Conservation (phyloP, 2,329 filamentous ascomycete genomes). For the Hymenoscyphus scutula region DNA sequence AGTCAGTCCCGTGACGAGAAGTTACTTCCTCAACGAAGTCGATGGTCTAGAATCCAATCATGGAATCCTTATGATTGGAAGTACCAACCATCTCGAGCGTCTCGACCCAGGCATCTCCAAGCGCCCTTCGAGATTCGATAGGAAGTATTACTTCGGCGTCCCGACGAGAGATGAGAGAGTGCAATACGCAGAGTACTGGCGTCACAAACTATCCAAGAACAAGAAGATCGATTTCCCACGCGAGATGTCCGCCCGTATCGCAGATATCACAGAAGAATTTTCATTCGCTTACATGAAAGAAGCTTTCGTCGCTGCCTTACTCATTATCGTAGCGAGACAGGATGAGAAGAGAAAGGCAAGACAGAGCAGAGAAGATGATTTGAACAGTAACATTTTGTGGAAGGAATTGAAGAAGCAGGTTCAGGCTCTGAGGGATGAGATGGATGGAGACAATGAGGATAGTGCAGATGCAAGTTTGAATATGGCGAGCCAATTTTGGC, state of each 20-base stretch:
- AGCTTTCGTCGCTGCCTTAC: conserved; percentile 61
- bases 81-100: conserved; percentile 63
- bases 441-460: conserved; percentile 42
- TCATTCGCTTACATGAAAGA: conserved; percentile 71
- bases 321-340: conserved; percentile 51
- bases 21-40: conserved; percentile 72
- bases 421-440: conserved; percentile 56
- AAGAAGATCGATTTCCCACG: conserved; percentile 59
- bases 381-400: conserved; percentile 56
- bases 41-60: conserved; percentile 68
- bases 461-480: conserved; percentile 9
- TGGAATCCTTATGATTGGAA: conserved; percentile 67
- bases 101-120: conserved; percentile 67
- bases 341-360: conserved; percentile 20
- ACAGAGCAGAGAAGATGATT: conserved; percentile 37
- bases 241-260: conserved; percentile 55
- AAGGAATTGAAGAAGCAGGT: conserved; percentile 63
- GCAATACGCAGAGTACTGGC: conserved; percentile 63
- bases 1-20: conserved; percentile 56
- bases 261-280: conserved; percentile 61
- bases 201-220: conserved; percentile 53
- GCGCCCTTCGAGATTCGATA: conserved; percentile 63
- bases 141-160: conserved; percentile 64
- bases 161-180: conserved; percentile 53
- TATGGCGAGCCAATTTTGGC: conserved; percentile 18